Evolutionary conservation across 78 protist species (phyloP).

Genomic region (Dictyostelium brefeldianum): DNA sequence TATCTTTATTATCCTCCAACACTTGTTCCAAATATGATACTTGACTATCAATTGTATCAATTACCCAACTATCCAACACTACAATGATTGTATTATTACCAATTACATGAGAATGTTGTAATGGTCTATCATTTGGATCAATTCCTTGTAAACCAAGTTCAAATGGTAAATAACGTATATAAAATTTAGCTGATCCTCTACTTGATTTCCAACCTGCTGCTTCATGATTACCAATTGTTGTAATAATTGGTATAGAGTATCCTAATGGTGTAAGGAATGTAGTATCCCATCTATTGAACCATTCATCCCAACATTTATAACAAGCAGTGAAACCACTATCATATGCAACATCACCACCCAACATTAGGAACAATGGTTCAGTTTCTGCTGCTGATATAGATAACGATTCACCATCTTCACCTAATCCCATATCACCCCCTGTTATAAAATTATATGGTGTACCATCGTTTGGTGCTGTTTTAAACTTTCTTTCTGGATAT

Average conservation of each 20-base stretch:
- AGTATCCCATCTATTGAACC: constrained; percentile 66
- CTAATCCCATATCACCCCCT: constrained; percentile 64
- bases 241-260: constrained; percentile 43
- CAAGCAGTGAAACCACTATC: constrained; percentile 60
- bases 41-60: constrained; percentile 9
- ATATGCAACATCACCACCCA: constrained; percentile 85
- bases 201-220: constrained; percentile 45
- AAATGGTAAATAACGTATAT: constrained; percentile 40
- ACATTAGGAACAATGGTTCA: constrained; percentile 69
- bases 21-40: background rate
- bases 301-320: constrained; percentile 83
- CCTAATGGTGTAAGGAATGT: constrained; percentile 42
- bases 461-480: constrained; percentile 58
- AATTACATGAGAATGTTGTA: constrained; percentile 35
- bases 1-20: background rate
- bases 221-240: constrained; percentile 82
- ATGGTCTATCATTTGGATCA: constrained; percentile 21
- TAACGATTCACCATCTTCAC: constrained; percentile 22
- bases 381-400: constrained; percentile 27
- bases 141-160: constrained; percentile 37
- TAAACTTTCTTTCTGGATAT: constrained; percentile 62
- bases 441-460: constrained; percentile 31
- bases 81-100: constrained; percentile 42
- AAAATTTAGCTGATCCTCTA: constrained; percentile 25
- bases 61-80: constrained; percentile 33